phyloP scores from a whole-genome alignment of 2,329 filamentous ascomycete species.

The Hysterium pulicare region DNA sequence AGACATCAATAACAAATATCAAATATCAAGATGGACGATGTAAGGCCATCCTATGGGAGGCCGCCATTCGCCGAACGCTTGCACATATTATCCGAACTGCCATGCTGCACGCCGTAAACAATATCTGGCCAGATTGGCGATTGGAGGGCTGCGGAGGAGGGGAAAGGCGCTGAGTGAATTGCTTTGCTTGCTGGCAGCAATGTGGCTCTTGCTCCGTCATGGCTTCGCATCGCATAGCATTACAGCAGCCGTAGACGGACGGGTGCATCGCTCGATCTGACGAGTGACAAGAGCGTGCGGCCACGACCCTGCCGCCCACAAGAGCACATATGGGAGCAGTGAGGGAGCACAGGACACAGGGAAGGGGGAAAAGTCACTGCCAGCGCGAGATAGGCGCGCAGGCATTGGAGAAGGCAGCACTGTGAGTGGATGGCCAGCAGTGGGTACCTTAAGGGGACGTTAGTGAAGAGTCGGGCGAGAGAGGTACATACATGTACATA shows the following conservation, averaged over 20 bases:
- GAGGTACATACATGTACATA: constrained; percentile 17
- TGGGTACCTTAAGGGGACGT: constrained; percentile 11
- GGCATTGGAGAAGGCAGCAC: not conserved
- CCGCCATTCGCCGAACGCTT: constrained; percentile 10
- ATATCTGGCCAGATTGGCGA: constrained; percentile 16
- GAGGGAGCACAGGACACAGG: constrained; percentile 19
- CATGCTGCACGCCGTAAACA: constrained; percentile 12
- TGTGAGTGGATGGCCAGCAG: not conserved
- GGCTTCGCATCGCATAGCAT: constrained; percentile 7
- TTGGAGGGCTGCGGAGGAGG: not conserved
- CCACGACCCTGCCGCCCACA: constrained; percentile 9
- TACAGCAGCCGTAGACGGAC: constrained; percentile 8
- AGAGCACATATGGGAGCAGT: too few species aligned
- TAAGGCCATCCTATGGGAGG: constrained; percentile 5
- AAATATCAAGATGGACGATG: constrained; percentile 5
- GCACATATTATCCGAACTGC: constrained; percentile 19
- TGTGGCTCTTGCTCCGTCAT: not conserved
- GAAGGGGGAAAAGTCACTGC: constrained; percentile 2
- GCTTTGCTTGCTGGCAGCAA: not conserved
- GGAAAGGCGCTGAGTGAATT: not conserved
- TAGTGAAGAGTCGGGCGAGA: constrained; percentile 8
- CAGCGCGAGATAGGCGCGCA: too few species aligned
- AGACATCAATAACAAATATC: too few species aligned
- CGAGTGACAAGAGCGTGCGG: constrained; percentile 11
- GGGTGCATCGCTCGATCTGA: constrained; percentile 18